phyloP scores from a whole-genome alignment of 2,329 filamentous ascomycete species.

The Epichloe baconii region DNA sequence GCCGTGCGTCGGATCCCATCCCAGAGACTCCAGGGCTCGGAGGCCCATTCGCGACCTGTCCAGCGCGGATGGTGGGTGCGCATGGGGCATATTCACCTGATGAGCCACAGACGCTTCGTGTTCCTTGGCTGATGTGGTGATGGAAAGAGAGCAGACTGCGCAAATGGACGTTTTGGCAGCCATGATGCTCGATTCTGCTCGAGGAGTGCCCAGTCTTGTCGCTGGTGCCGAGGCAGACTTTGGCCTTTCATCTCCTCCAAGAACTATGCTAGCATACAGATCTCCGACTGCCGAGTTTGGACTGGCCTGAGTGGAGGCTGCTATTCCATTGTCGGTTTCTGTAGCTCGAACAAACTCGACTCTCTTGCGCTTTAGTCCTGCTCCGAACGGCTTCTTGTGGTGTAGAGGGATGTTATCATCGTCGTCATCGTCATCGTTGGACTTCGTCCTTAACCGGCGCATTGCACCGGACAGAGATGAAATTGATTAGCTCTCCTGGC shows the following conservation, averaged over 20 bases:
- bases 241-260: slow-evolving; percentile 29
- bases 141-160: slow-evolving; percentile 22
- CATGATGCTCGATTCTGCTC: not conserved
- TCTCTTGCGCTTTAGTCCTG: slow-evolving; percentile 38
- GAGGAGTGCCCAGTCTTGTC: slow-evolving; percentile 7
- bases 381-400: slow-evolving; percentile 39
- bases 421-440: slow-evolving; percentile 13
- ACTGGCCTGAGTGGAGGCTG: slow-evolving; percentile 10
- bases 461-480: slow-evolving; percentile 8
- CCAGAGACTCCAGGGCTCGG: slow-evolving; percentile 49
- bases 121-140: slow-evolving; percentile 17
- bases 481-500: not conserved
- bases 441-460: slow-evolving; percentile 15
- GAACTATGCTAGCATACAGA: slow-evolving; percentile 53
- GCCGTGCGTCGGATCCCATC: slow-evolving; percentile 61
- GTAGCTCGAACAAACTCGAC: slow-evolving; percentile 46
- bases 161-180: slow-evolving; percentile 15
- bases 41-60: slow-evolving; percentile 60
- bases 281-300: slow-evolving; percentile 33
- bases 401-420: slow-evolving; percentile 40
- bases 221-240: slow-evolving; percentile 7
- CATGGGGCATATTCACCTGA: slow-evolving; percentile 55
- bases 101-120: slow-evolving; percentile 57
- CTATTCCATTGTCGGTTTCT: slow-evolving; percentile 20
- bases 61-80: slow-evolving; percentile 58